These are phyloP conservation scores for Sindora glabra DNA, from an alignment of 306 rosid species.

Conservation along the genomic window DNA sequence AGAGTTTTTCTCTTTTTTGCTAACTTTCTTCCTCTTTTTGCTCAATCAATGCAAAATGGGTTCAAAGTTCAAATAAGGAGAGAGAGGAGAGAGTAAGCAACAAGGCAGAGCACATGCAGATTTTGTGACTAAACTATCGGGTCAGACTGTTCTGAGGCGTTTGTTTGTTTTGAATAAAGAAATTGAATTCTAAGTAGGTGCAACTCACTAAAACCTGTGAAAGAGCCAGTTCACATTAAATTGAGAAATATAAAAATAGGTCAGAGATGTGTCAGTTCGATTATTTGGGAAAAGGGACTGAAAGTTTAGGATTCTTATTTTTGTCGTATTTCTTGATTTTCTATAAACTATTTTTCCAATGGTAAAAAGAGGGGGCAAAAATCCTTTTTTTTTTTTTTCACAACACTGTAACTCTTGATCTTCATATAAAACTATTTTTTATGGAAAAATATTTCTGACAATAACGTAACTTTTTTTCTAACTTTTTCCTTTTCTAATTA, in stretches of 20 bases:
- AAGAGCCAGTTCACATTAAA: slow-evolving; percentile 27
- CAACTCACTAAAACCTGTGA: slow-evolving; percentile 27
- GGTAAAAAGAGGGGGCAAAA: too few species aligned
- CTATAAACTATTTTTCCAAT: too few species aligned
- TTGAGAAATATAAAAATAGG: background rate
- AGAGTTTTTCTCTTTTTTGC: background rate
- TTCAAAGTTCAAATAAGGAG: slow-evolving; percentile 27
- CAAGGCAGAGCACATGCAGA: slow-evolving; percentile 80
- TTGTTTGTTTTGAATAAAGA: slow-evolving; percentile 17
- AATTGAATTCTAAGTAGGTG: slow-evolving; percentile 34
- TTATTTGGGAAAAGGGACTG: slow-evolving; percentile 19
- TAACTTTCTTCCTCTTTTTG: slow-evolving; percentile 2
- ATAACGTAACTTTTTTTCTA: too few species aligned
- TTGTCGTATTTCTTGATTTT: background rate
- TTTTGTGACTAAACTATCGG: slow-evolving; percentile 77
- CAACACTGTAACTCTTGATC: too few species aligned
- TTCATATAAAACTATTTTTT: too few species aligned
- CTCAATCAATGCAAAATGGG: too few species aligned
- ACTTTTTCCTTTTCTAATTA: too few species aligned
- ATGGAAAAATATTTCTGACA: too few species aligned
- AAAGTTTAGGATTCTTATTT: slow-evolving; percentile 11
- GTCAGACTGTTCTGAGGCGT: slow-evolving; percentile 71
- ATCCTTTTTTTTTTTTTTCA: background rate
- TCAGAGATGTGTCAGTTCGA: slow-evolving; percentile 31
- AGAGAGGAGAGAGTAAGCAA: slow-evolving; percentile 46